Base-by-base conservation (phyloP, 257 asterid genomes). In the Anisodus tanguticus region DNA sequence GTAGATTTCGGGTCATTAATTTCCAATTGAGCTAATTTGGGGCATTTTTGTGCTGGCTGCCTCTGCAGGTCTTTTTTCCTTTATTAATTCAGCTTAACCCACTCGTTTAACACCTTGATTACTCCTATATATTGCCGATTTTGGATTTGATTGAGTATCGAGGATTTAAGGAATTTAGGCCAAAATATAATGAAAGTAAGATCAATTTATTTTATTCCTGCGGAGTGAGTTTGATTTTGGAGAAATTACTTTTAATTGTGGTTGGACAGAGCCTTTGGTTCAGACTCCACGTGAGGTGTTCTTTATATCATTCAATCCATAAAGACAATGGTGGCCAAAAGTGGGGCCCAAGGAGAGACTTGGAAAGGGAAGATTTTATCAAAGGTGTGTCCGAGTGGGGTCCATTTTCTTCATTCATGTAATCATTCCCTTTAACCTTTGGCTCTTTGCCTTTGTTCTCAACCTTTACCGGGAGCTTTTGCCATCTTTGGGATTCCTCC, bases 231-330 rank as follows among this genome's bases (percentile, higher is more conserved):
- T 82, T 60, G 78, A 2, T 70, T 19, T 31, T 72, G 2, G 31
- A 74, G 68, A 9, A 81, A 63, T 35, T 76, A 68, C 87, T 67
- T 82, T 86, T 88, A 84, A 91, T 89, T 91, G 94, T 89, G 91
- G 92, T 89, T 90, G 94, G 94, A 92, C 94, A 93, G 94, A 90
- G 84, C 88, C 94, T 89, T 91, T 91, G 97, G 95, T 92, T 94
- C 97, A 93, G 98, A 91, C 84, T 95, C 97, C 99, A 95, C 99
- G 99, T 95, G 98, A 94, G 98, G 93, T 95, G 95, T 97, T 91
- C 97, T 92, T 95, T 95, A 88, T 92, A 95, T 95, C 92, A 94
- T 93, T 94, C 97, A 93, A 92, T 92, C 96, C 94, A 93, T 89
- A 92, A 91, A 93, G 99, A 92, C 97, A 94, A 64, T 90, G 97